These are phyloP conservation scores for Cryphonectria nitschkei DNA, from an alignment of 2,329 filamentous ascomycete genomes.

Conservation along the genomic window DNA sequence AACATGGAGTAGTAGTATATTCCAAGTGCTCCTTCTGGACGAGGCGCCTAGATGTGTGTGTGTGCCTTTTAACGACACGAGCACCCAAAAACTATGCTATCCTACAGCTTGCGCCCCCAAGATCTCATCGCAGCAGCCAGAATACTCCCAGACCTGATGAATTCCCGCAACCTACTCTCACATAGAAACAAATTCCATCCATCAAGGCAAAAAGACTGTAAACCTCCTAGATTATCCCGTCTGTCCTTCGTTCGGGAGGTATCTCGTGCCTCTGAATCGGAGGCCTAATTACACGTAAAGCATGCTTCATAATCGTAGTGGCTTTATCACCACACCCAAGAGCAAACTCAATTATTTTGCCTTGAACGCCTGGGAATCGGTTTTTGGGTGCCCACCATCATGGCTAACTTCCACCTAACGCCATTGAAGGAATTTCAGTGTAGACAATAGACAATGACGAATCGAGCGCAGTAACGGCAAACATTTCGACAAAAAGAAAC, in stretches of 20 bases:
- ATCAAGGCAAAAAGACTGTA: neutral
- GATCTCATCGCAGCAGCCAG: neutral
- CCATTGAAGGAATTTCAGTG: neutral
- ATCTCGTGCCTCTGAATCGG: neutral
- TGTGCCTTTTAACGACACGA: neutral
- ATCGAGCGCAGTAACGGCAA: neutral
- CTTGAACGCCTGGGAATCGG: neutral
- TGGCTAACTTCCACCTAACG: neutral
- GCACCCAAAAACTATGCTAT: neutral
- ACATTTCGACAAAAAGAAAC: neutral
- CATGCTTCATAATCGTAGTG: constrained; percentile 27
- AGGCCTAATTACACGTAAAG: constrained; percentile 7
- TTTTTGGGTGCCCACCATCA: neutral
- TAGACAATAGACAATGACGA: neutral
- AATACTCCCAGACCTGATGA: neutral
- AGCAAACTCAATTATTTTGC: neutral
- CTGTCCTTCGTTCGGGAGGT: neutral
- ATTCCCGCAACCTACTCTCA: neutral
- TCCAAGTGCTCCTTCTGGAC: neutral
- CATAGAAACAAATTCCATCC: neutral
- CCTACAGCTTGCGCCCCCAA: neutral
- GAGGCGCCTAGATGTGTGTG: neutral
- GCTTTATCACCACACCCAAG: neutral
- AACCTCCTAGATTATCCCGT: neutral
- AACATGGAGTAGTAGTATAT: neutral